Evolutionary conservation across 495 filamentous ascomycete genomes (phyloP).

Genomic region (Tirmania nivea): DNA sequence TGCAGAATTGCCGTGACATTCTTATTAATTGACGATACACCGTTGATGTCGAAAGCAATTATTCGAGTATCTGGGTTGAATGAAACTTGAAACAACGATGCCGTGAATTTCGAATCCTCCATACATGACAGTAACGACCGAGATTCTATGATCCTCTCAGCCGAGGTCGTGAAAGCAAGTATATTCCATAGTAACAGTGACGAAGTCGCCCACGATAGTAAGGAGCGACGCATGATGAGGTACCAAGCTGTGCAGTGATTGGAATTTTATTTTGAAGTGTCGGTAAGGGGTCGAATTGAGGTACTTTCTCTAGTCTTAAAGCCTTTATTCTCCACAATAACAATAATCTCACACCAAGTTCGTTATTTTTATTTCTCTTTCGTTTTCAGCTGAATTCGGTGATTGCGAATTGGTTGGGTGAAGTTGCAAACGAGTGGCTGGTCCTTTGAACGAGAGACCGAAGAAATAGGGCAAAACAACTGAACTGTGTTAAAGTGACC

Average conservation of each 20-base stretch:
- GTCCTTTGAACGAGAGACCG: too few species aligned
- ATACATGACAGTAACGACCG: conserved; percentile 62
- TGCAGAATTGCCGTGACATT: conserved; percentile 59
- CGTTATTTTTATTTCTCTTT: too few species aligned
- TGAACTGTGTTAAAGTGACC: neutral
- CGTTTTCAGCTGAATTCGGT: too few species aligned
- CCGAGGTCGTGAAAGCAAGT: conserved; percentile 18
- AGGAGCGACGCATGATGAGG: conserved; percentile 11
- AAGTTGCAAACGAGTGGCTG: too few species aligned
- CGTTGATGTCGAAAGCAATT: conserved; percentile 53
- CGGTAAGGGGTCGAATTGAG: too few species aligned
- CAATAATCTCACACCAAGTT: too few species aligned
- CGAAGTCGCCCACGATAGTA: conserved; percentile 14
- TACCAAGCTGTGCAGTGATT: conserved; percentile 16
- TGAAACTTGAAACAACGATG: conserved; percentile 58
- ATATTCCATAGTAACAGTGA: neutral
- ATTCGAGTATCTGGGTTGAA: conserved; percentile 59
- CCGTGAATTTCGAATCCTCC: conserved; percentile 56
- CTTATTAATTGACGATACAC: conserved; percentile 65
- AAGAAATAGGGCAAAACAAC: too few species aligned
- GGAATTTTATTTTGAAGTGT: conserved; percentile 18
- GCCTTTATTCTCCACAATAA: too few species aligned
- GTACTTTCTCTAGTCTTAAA: too few species aligned
- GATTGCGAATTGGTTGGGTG: too few species aligned
- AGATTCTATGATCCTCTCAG: conserved; percentile 35